Percentiles rank a stretch among this genome's conserved stretches.
Conservation (phyloP, 1,139 yeast species). For the Magnusiomyces fungicola region DNA sequence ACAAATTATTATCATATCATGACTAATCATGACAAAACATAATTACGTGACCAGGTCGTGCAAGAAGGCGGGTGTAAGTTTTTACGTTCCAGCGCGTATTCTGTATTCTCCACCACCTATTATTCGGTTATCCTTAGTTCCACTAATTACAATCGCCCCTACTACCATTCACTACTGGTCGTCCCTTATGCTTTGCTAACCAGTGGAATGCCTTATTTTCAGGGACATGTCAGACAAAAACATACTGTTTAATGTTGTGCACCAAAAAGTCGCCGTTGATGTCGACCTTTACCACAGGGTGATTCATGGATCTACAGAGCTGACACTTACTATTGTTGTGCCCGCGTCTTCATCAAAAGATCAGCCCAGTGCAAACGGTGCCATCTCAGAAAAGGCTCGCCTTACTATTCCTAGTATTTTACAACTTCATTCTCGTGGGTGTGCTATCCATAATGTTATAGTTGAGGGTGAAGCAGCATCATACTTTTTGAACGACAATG, state of each 20-base stretch:
- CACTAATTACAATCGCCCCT: too few species aligned
- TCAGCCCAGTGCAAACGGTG: neutral
- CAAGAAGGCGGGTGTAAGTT: too few species aligned
- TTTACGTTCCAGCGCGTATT: too few species aligned
- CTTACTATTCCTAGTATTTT: conserved; percentile 50
- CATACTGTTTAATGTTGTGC: conserved; percentile 45
- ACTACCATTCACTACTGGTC: too few species aligned
- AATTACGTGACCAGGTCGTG: too few species aligned
- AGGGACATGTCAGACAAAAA: conserved; percentile 8
- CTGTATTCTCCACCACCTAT: too few species aligned
- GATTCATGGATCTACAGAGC: conserved; percentile 71
- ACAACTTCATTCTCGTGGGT: conserved; percentile 63
- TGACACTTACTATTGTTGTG: conserved; percentile 42
- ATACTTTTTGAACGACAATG: conserved; percentile 47
- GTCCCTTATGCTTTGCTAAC: neutral
- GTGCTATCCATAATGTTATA: conserved; percentile 53
- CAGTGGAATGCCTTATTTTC: neutral
- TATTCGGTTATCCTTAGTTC: too few species aligned
- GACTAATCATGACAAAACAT: too few species aligned
- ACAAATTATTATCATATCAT: too few species aligned
- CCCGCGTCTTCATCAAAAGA: conserved; percentile 7
- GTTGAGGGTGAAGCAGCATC: conserved; percentile 53
- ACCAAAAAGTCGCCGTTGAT: conserved; percentile 63
- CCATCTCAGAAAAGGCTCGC: conserved; percentile 38
- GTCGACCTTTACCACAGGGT: conserved; percentile 50